Evolutionary conservation across 768 basidiomycete species (phyloP).

Genomic region (Mycena polygramma): DNA sequence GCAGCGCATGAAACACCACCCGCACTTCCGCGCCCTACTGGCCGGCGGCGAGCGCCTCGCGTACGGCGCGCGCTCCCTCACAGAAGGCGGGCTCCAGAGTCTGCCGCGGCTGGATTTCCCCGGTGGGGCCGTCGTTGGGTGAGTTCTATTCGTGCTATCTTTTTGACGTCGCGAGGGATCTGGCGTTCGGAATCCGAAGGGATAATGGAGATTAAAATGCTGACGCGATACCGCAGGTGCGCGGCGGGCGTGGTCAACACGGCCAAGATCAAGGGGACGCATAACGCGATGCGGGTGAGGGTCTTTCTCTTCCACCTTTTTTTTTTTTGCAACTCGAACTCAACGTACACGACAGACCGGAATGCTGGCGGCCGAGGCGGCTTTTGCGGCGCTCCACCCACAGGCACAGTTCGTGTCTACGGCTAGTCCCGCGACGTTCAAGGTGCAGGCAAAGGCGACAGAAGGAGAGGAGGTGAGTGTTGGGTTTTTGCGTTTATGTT

Average conservation of each 20-base stretch:
- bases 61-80: constrained; percentile 91
- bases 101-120: constrained; percentile 90
- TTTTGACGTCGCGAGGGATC: background rate
- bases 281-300: constrained; percentile 88
- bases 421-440: constrained; percentile 25
- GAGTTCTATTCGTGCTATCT: background rate
- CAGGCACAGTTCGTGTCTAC: constrained; percentile 19
- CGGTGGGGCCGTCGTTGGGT: constrained; percentile 92
- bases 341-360: constrained; percentile 69
- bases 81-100: constrained; percentile 95
- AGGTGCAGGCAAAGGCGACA: background rate
- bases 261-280: constrained; percentile 98
- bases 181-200: too few relatives aligned
- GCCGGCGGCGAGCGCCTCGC: constrained; percentile 71
- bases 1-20: constrained; percentile 93
- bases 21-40: constrained; percentile 87
- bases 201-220: too few relatives aligned
- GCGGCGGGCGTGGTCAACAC: constrained; percentile 97
- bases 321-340: too few relatives aligned
- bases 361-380: constrained; percentile 95
- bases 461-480: too few relatives aligned
- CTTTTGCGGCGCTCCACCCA: constrained; percentile 72
- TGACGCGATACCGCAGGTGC: constrained; percentile 55
- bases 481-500: too few relatives aligned
- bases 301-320: background rate